Evolutionary conservation across 495 filamentous ascomycete species (phyloP), one percentile per base, ranked within the genome.

Genomic region (Penicillium crystallinum): DNA sequence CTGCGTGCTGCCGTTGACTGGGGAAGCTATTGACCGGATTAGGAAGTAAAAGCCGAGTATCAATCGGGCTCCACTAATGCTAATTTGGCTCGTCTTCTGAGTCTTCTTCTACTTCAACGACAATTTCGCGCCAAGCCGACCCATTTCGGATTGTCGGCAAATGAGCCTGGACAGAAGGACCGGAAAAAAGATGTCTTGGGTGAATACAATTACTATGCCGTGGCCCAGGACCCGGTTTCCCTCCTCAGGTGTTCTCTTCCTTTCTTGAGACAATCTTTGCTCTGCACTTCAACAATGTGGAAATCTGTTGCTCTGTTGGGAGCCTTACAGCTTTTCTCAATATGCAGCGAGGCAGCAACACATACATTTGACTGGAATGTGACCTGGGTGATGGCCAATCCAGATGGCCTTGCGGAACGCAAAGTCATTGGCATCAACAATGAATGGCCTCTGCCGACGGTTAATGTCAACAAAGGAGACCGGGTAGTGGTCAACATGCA

Each of bases 381-480:
- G 52, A 77, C 78, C 27, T 95, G 90, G 90, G 83, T 90, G 8
- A 83, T 72, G 21, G 82, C 86, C 11, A 92, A 90, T 61, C 90
- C 90, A 4, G 90, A 95, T 70, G 87, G 85, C 15, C 63, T 79
- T 36, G 70, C 74, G 15, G 75, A 81, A 1, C 78, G 89, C 11
- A 80, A 81, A 34, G 81, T 81, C 4, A 89, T 95, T 61, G 86
- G 87, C 41, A 88, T 93, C 75, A 95, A 95, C 62, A 81, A 79
- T 1, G 71, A 89, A 75, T 92, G 87, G 87, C 88, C 89, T 1
- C 66, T 85, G 41, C 88, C 87, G 3, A 66, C 72, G n/a, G 84
- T 91, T 47, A 77, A 82, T 45, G 86, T 82, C 30, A 78, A 82
- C 40, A 73, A 85, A 42, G 88, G 88, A 42, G 89, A 93, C 61